Evolutionary conservation across 345 rosid genomes (phyloP), one percentile per base, ranked within the genome.

Genomic region (Sisymbrium altissimum): DNA sequence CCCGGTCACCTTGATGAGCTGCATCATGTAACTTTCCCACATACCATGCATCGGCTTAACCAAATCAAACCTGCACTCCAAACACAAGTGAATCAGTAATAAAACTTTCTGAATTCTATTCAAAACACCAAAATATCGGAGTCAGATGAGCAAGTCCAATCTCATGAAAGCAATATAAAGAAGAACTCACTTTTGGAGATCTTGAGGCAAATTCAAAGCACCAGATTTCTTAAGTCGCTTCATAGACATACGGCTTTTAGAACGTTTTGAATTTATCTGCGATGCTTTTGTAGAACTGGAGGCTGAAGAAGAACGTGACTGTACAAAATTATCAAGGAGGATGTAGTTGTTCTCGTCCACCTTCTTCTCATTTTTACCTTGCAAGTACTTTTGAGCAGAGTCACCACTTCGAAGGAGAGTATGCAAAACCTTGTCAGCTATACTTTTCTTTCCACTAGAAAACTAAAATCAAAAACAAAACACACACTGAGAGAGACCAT

Each of bases 401-500:
- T 95, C 97, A 59, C 99, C 99, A 18, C 78, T 84, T 66, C 88
- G 88, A 61, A 89, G 86, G 71, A 95, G 93, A 6, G 82, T 89
- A 54, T 86, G 87, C 81, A 93, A 74, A 60, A 87, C 66, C 71
- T 81, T 88, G 73, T 87, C 86, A 0, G 82, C 86, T 68, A 79
- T 63, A 74, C 72, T 86, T 80, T 85, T 84, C 71, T 78, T 86
- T 70, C 80, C 73, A 69, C 84, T 69, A 27, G 87, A 78, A 36
- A 83, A 71, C 98, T 93, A 80, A 27, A 70, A 73, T 10, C 32
- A 74, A 62, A 58, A 18, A 40, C 3, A 59, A 11, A 19, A n/a
- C 36, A 78, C 45, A 11, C 5, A n/a, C n/a, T n/a, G n/a, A 49
- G 30, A 75, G 77, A 29, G 45, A 60, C 1, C 48, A 0, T 14